Conservation (phyloP, 352 stramenopile species). For the Globisporangium nagaii region DNA sequence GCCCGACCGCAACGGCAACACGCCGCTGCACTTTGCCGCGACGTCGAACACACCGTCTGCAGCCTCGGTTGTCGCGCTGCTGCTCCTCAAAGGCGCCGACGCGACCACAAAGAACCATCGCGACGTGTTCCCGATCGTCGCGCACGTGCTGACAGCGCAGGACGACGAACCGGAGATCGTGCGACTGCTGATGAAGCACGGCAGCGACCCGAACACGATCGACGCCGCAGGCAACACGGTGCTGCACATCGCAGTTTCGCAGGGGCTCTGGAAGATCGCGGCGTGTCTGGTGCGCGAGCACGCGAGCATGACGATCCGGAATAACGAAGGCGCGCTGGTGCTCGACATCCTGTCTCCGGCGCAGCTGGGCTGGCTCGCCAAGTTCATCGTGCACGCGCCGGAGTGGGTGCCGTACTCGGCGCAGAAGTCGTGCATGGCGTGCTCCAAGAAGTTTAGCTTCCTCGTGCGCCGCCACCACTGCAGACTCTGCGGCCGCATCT, state of each 20-base stretch:
- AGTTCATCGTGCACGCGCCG: constrained; percentile 67
- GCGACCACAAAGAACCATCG: constrained; percentile 66
- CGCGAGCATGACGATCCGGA: constrained; percentile 68
- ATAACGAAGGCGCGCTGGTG: constrained; percentile 68
- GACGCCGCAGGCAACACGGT: constrained; percentile 70
- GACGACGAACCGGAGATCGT: constrained; percentile 65
- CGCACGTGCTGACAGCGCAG: constrained; percentile 68
- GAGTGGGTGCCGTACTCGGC: constrained; percentile 65
- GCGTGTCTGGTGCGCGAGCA: constrained; percentile 55
- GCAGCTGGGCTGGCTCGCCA: constrained; percentile 71
- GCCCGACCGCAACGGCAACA: constrained; percentile 75
- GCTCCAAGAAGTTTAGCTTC: constrained; percentile 56
- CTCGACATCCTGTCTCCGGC: constrained; percentile 65
- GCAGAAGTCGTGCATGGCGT: constrained; percentile 73
- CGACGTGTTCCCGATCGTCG: constrained; percentile 73
- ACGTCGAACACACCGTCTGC: constrained; percentile 48
- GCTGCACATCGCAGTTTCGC: constrained; percentile 72
- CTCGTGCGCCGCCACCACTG: constrained; percentile 78
- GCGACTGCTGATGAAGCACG: constrained; percentile 68
- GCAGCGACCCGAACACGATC: constrained; percentile 69
- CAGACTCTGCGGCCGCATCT: constrained; percentile 77
- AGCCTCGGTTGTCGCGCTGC: constrained; percentile 47
- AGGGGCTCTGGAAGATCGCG: constrained; percentile 72
- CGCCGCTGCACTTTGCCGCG: constrained; percentile 72
- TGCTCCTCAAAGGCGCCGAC: constrained; percentile 52